Percentiles rank a stretch among this genome's conserved stretches.
These are phyloP conservation scores for Vigna angularis DNA, from an alignment of 306 rosid genomes.

Conservation along the genomic window DNA sequence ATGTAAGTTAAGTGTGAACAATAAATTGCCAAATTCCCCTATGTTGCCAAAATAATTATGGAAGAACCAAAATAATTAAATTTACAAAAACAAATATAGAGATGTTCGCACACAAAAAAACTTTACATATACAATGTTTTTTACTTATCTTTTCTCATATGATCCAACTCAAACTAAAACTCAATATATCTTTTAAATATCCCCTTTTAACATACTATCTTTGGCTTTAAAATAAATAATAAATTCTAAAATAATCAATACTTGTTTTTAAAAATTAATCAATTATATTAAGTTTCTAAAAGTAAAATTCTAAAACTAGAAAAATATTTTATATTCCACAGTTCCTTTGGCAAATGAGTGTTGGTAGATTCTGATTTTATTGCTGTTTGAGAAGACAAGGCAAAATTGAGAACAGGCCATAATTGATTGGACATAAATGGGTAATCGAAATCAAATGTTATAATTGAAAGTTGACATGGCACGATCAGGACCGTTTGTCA, in stretches of 20 bases:
- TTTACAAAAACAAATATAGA: neutral
- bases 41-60: neutral
- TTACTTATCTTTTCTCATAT: neutral
- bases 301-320: too few species aligned
- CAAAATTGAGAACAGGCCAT: constrained; percentile 17
- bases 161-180: neutral
- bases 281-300: too few species aligned
- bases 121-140: neutral
- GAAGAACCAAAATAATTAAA: constrained; percentile 16
- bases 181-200: too few species aligned
- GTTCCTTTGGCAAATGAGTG: neutral
- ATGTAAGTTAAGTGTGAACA: neutral
- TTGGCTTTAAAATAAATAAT: too few species aligned
- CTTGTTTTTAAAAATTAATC: too few species aligned
- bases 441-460: neutral
- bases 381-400: constrained; percentile 3
- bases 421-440: neutral
- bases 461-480: constrained; percentile 36
- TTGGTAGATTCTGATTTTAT: neutral
- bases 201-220: neutral
- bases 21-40: neutral
- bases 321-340: too few species aligned
- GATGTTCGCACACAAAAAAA: neutral
- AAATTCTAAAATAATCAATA: too few species aligned
- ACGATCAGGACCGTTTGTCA: constrained; percentile 47